phyloP scores from a whole-genome alignment of 495 filamentous ascomycete species.

The Talaromyces adpressus region DNA sequence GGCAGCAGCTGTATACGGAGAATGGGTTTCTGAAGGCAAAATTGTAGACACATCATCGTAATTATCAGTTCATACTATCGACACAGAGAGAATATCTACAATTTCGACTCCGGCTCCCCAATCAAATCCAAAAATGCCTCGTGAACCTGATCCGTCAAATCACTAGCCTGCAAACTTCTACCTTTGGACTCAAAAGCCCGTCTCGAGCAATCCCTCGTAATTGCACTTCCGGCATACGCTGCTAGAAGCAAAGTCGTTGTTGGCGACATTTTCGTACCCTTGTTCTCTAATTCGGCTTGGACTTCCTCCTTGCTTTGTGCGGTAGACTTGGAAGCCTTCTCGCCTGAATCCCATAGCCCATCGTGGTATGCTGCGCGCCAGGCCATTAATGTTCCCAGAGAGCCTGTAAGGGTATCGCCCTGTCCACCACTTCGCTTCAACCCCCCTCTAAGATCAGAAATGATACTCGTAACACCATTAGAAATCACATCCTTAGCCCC shows the following conservation, averaged over 20 bases:
- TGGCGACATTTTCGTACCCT: slow-evolving; percentile 38
- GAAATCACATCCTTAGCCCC: slow-evolving; percentile 78
- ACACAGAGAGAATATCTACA: slow-evolving; percentile 17
- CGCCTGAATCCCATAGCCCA: slow-evolving; percentile 63
- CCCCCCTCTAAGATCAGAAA: slow-evolving; percentile 71
- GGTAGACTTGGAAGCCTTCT: slow-evolving; percentile 25
- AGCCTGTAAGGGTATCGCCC: slow-evolving; percentile 91
- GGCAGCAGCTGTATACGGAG: neutral
- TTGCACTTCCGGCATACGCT: slow-evolving; percentile 77
- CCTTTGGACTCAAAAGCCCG: slow-evolving; percentile 83
- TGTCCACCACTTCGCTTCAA: slow-evolving; percentile 89
- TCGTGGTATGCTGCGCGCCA: slow-evolving; percentile 85
- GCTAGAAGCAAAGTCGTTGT: slow-evolving; percentile 66
- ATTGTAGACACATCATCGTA: neutral
- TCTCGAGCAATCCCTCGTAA: slow-evolving; percentile 88
- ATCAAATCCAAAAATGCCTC: slow-evolving; percentile 74
- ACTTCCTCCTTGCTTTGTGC: slow-evolving; percentile 33
- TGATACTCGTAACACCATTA: slow-evolving; percentile 67
- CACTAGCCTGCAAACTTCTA: slow-evolving; percentile 85
- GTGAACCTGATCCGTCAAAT: slow-evolving; percentile 87
- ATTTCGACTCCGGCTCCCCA: slow-evolving; percentile 45
- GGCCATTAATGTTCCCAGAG: slow-evolving; percentile 77
- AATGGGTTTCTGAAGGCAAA: neutral
- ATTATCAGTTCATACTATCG: neutral
- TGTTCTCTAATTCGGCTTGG: slow-evolving; percentile 36